Conservation (phyloP, 176 grass and related monocot species). For the Hsuehochloa calcarea region DNA sequence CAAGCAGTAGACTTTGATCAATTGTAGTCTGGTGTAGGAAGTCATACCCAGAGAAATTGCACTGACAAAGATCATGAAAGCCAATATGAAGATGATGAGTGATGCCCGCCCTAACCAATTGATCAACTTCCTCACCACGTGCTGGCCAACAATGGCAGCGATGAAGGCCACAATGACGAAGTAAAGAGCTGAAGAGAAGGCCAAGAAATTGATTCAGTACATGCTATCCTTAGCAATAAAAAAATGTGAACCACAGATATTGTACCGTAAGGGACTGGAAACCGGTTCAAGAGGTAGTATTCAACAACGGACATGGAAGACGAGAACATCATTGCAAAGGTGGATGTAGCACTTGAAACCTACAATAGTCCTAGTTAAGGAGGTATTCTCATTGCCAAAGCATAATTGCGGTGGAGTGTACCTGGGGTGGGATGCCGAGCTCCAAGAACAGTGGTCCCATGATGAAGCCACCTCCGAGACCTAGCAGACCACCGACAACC, state of each 20-base stretch:
- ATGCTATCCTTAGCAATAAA: conserved; percentile 1
- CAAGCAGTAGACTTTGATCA: neutral
- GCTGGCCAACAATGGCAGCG: conserved; percentile 76
- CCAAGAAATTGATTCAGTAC: conserved; percentile 21
- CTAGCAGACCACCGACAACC: conserved; percentile 82
- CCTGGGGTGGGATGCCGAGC: conserved; percentile 87
- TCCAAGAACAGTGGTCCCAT: conserved; percentile 93
- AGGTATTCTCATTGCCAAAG: conserved; percentile 6
- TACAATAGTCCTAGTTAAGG: conserved; percentile 33
- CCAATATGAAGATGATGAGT: conserved; percentile 91
- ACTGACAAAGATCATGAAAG: conserved; percentile 82
- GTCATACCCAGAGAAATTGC: conserved; percentile 75
- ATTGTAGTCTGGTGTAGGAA: neutral
- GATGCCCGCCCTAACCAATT: conserved; percentile 74
- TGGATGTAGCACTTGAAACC: conserved; percentile 93
- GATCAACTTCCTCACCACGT: conserved; percentile 70
- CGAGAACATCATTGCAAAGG: conserved; percentile 93
- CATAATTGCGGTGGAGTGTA: conserved; percentile 21
- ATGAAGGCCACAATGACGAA: conserved; percentile 53
- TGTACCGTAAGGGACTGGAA: conserved; percentile 80
- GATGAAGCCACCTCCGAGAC: conserved; percentile 91
- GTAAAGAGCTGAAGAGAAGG: conserved; percentile 54
- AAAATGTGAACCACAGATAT: neutral
- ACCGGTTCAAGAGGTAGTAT: conserved; percentile 82
- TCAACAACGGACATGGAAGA: conserved; percentile 76